phyloP scores from a whole-genome alignment of 495 filamentous ascomycete species.

The Xylaria grammica region DNA sequence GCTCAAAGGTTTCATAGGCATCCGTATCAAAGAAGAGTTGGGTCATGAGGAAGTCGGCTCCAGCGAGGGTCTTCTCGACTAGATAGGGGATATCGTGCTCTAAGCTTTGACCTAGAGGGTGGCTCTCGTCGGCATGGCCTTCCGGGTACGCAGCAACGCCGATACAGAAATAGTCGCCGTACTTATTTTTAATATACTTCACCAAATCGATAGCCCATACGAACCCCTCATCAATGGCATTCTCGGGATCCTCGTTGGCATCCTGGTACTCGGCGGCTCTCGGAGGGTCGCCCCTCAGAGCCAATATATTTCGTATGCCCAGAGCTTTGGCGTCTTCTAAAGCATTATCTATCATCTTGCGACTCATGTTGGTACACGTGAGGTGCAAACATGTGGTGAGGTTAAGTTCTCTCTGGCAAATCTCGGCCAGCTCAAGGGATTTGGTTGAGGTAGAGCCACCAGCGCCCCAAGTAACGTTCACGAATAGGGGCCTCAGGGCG shows the following conservation, averaged over 20 bases:
- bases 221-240: constrained; percentile 73
- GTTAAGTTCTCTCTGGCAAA: constrained; percentile 88
- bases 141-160: constrained; percentile 95
- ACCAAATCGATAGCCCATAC: constrained; percentile 90
- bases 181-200: constrained; percentile 78
- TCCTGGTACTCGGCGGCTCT: constrained; percentile 82
- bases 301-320: constrained; percentile 92
- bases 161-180: constrained; percentile 96
- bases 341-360: constrained; percentile 81
- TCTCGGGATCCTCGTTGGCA: constrained; percentile 53
- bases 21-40: constrained; percentile 93
- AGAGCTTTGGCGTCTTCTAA: constrained; percentile 91
- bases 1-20: constrained; percentile 81
- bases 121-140: constrained; percentile 90
- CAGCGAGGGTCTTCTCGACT: constrained; percentile 87
- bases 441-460: constrained; percentile 89
- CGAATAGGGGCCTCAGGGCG: constrained; percentile 87
- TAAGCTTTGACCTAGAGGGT: constrained; percentile 76
- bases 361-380: constrained; percentile 97
- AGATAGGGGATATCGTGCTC: constrained; percentile 85
- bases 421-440: constrained; percentile 91
- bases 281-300: constrained; percentile 91
- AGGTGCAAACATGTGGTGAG: constrained; percentile 95
- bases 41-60: constrained; percentile 99
- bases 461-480: constrained; percentile 98